Percentiles rank a stretch among this genome's conserved stretches.
These are phyloP conservation scores for Trifolium repens DNA, from an alignment of 306 rosid species.

Conservation along the genomic window DNA sequence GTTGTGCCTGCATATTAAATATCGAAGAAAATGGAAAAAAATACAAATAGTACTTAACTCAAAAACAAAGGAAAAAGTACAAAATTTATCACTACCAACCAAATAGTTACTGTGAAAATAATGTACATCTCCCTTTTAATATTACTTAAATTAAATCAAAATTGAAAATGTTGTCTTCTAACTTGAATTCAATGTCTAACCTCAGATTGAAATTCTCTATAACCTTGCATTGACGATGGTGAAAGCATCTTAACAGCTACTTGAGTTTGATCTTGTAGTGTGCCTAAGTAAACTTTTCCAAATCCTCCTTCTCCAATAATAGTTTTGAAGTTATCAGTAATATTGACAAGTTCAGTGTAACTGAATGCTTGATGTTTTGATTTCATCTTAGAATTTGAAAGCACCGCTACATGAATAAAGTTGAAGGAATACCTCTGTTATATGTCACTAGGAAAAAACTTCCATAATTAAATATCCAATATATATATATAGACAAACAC, in stretches of 20 bases:
- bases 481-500: no score
- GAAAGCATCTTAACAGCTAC: slow-evolving; percentile 59
- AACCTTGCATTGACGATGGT: slow-evolving; percentile 48
- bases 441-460: no score
- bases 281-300: slow-evolving; percentile 52
- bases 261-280: slow-evolving; percentile 34
- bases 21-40: no score
- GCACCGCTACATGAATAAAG: no score
- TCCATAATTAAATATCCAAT: no score
- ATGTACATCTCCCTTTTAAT: not conserved
- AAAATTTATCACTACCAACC: not conserved
- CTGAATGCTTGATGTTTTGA: slow-evolving; percentile 38
- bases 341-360: slow-evolving; percentile 39
- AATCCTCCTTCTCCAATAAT: slow-evolving; percentile 58
- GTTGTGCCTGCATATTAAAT: slow-evolving; percentile 30
- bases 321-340: slow-evolving; percentile 47
- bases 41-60: no score
- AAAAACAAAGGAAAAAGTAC: no score
- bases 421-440: no score
- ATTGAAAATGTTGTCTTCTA: not conserved
- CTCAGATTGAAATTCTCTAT: slow-evolving; percentile 48
- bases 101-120: not conserved
- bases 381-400: not conserved
- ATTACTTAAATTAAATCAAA: not conserved
- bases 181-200: slow-evolving; percentile 6